Conservation (phyloP, 2,329 filamentous ascomycete genomes). For the Phoma sp. region DNA sequence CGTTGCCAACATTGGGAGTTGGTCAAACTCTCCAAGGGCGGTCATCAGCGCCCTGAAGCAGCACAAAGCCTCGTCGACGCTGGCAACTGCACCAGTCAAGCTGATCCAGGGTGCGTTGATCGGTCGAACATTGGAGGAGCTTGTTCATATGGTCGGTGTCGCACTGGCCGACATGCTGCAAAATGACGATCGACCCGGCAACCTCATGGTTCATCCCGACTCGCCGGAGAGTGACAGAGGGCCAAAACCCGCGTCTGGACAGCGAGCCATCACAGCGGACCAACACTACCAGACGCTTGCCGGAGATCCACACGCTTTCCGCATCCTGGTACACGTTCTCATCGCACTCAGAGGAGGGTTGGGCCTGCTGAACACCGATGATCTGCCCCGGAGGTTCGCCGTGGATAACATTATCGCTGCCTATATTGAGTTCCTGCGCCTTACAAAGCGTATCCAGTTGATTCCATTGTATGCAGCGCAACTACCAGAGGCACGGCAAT, state of each 20-base stretch:
- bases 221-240: slow-evolving; percentile 23
- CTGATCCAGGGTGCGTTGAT: slow-evolving; percentile 79
- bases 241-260: slow-evolving; percentile 25
- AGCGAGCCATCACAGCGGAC: slow-evolving; percentile 31
- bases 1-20: slow-evolving; percentile 66
- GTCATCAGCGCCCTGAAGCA: slow-evolving; percentile 68
- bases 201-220: slow-evolving; percentile 42
- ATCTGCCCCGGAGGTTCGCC: slow-evolving; percentile 38
- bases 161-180: slow-evolving; percentile 50
- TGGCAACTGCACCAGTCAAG: slow-evolving; percentile 72
- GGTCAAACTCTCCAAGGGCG: slow-evolving; percentile 57
- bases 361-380: slow-evolving; percentile 16
- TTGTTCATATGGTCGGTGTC: slow-evolving; percentile 53
- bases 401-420: slow-evolving; percentile 79
- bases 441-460: slow-evolving; percentile 74
- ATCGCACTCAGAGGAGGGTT: slow-evolving; percentile 66
- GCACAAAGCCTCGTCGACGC: slow-evolving; percentile 61
- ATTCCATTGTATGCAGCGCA: slow-evolving; percentile 89
- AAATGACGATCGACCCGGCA: slow-evolving; percentile 33
- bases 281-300: slow-evolving; percentile 43
- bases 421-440: slow-evolving; percentile 81
- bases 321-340: slow-evolving; percentile 60
- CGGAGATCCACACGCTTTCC: slow-evolving; percentile 52
- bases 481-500: slow-evolving; percentile 68
- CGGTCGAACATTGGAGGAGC: slow-evolving; percentile 60